phyloP scores from a whole-genome alignment of 2,329 filamentous ascomycete species.

The Arthroderma sp. region DNA sequence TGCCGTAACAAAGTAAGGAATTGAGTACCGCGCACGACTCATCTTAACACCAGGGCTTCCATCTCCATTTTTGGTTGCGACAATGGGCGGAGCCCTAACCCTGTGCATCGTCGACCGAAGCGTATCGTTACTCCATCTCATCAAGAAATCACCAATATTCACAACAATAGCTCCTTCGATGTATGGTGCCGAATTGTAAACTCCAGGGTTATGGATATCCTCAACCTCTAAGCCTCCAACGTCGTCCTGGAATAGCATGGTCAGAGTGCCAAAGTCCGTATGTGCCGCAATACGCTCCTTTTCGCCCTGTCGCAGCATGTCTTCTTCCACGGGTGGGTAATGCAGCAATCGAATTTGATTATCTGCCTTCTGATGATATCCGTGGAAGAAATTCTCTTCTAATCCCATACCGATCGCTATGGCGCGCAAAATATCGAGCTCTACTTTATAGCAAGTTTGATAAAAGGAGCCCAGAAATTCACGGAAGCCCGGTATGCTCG shows the following conservation, averaged over 20 bases:
- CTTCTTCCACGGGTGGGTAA: slow-evolving; percentile 39
- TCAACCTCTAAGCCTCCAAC: slow-evolving; percentile 40
- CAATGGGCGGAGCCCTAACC: slow-evolving; percentile 34
- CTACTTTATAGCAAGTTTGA: slow-evolving; percentile 33
- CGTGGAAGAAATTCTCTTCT: slow-evolving; percentile 32
- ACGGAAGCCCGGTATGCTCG: slow-evolving; percentile 34
- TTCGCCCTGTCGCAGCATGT: slow-evolving; percentile 29
- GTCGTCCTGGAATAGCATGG: slow-evolving; percentile 42
- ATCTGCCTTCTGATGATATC: slow-evolving; percentile 41
- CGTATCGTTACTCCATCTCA: slow-evolving; percentile 38
- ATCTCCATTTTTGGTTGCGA: slow-evolving; percentile 23
- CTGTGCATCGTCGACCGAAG: slow-evolving; percentile 43
- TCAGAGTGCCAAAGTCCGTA: slow-evolving; percentile 42
- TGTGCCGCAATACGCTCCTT: slow-evolving; percentile 40
- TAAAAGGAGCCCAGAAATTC: slow-evolving; percentile 38
- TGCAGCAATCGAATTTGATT: slow-evolving; percentile 50
- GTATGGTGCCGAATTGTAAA: slow-evolving; percentile 29
- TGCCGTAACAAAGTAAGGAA: slow-evolving; percentile 46
- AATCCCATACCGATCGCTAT: slow-evolving; percentile 38
- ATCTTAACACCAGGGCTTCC: slow-evolving; percentile 16
- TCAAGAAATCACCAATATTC: slow-evolving; percentile 39
- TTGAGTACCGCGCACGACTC: slow-evolving; percentile 43
- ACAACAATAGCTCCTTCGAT: slow-evolving; percentile 32
- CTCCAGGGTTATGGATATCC: slow-evolving; percentile 20
- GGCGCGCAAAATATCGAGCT: slow-evolving; percentile 32